Percentiles rank a stretch among this genome's conserved stretches.
Evolutionary conservation across 257 asterid genomes (phyloP).

Genomic region (Solanum gracilifrons): DNA sequence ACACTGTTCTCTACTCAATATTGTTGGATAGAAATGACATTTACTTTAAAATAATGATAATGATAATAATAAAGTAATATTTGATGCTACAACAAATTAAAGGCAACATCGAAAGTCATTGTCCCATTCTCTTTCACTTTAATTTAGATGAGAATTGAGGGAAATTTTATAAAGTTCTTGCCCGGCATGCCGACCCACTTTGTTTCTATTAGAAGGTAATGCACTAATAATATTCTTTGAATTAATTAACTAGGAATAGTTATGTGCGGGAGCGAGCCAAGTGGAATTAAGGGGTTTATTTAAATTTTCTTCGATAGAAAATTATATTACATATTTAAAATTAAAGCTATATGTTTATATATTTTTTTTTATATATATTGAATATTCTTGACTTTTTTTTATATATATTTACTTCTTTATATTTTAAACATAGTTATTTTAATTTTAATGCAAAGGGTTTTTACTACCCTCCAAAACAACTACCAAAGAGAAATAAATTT

Average conservation of each 20-base stretch:
- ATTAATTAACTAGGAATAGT: not conserved
- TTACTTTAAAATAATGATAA: no score
- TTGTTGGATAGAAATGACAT: not conserved
- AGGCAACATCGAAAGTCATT: not conserved
- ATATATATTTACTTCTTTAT: not conserved
- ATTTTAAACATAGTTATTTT: not conserved
- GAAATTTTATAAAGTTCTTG: not conserved
- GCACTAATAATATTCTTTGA: not conserved
- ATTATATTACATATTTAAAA: not conserved
- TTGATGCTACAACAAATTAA: not conserved
- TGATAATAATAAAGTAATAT: not conserved
- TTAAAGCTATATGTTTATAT: not conserved
- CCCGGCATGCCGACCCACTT: slow-evolving; percentile 2
- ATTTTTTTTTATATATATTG: not conserved
- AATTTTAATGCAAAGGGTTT: not conserved
- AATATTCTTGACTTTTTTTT: not conserved
- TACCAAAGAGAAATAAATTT: not conserved
- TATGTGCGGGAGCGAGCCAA: not conserved
- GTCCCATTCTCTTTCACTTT: not conserved
- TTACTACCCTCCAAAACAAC: not conserved
- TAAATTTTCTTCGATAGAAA: not conserved
- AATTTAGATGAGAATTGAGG: not conserved
- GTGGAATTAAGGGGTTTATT: not conserved
- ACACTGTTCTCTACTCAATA: not conserved
- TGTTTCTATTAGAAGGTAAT: not conserved